These are phyloP conservation scores for Chlamydomonas applanata DNA, from an alignment of 139 green algal genomes.

Conservation along the genomic window DNA sequence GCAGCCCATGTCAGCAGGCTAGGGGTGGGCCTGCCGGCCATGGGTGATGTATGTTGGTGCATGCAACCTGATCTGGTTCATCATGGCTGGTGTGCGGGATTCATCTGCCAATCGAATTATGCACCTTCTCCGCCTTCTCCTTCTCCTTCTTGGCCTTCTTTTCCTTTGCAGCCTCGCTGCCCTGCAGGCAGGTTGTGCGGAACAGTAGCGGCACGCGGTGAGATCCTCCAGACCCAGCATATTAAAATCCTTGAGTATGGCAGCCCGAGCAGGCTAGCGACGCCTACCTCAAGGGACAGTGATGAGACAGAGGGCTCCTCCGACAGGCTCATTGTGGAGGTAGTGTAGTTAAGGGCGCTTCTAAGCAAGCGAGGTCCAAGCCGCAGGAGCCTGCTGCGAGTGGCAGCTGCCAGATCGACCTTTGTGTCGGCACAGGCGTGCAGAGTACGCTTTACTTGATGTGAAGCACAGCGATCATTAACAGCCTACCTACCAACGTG, in stretches of 20 bases:
- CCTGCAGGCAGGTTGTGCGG: neutral
- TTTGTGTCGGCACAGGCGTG: too few relatives aligned
- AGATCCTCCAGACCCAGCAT: too few relatives aligned
- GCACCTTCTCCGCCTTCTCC: constrained; percentile 33
- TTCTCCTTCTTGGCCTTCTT: constrained; percentile 25
- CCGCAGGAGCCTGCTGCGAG: neutral
- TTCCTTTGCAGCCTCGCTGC: constrained; percentile 1
- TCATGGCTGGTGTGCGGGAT: too few relatives aligned
- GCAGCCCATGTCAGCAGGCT: neutral
- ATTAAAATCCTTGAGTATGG: too few relatives aligned
- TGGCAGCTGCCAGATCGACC: neutral
- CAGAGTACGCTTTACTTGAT: too few relatives aligned
- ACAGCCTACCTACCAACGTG: too few relatives aligned
- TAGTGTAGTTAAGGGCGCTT: neutral
- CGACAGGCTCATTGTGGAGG: constrained; percentile 3
- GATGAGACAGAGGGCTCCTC: constrained; percentile 9
- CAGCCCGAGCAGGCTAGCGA: neutral
- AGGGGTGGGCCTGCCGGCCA: too few relatives aligned
- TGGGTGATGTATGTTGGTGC: neutral
- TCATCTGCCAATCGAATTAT: neutral
- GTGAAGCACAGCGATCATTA: too few relatives aligned
- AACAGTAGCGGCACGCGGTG: neutral
- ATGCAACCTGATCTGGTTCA: too few relatives aligned
- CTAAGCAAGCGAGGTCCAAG: neutral
- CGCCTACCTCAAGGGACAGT: constrained; percentile 18